Conservation (phyloP, 345 rosid species). For the Citrus maxima region DNA sequence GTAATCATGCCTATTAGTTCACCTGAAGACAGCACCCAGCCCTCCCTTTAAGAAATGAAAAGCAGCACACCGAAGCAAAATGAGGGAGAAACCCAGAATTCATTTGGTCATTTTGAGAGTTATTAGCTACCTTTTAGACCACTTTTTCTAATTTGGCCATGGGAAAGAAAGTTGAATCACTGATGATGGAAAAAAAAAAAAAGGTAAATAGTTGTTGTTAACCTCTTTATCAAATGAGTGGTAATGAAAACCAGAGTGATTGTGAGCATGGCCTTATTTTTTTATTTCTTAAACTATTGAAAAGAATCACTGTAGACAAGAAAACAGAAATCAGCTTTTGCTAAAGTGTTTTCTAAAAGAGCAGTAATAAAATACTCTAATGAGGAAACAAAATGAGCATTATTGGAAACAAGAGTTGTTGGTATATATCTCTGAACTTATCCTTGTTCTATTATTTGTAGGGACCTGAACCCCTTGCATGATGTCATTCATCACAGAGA, state of each 20-base stretch:
- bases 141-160: not conserved
- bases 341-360: too few relatives aligned
- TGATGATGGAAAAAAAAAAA: not conserved
- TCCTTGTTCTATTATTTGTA: slow-evolving; percentile 21
- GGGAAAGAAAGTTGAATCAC: not conserved
- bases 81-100: too few relatives aligned
- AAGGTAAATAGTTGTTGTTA: not conserved
- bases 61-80: not conserved
- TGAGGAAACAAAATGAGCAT: not conserved
- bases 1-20: not conserved
- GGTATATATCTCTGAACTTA: slow-evolving; percentile 6
- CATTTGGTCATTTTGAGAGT: not conserved
- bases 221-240: not conserved
- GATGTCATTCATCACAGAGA: slow-evolving; percentile 40
- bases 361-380: not conserved
- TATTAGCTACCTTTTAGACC: not conserved
- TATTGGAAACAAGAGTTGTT: not conserved
- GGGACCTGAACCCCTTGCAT: slow-evolving; percentile 94
- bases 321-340: too few relatives aligned
- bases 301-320: too few relatives aligned
- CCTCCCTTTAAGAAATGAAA: not conserved
- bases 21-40: not conserved
- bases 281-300: too few relatives aligned
- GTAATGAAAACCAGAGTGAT: not conserved
- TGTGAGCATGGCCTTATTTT: not conserved